Evolutionary conservation across 495 filamentous ascomycete genomes (phyloP).

Genomic region (Xylaria telfairii): DNA sequence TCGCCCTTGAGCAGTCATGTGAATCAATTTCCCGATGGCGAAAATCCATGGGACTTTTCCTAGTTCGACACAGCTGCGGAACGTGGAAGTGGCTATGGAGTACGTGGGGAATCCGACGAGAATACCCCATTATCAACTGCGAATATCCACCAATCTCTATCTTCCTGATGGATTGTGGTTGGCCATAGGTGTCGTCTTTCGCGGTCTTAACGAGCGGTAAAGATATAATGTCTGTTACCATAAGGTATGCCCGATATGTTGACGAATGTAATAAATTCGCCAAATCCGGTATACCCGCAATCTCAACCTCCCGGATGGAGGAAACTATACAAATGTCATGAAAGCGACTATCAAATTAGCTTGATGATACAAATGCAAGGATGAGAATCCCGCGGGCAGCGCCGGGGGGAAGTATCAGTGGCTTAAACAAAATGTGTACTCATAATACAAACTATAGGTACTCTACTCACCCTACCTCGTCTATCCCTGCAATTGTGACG

Average conservation of each 20-base stretch:
- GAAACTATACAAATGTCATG: neutral
- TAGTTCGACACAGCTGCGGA: conserved; percentile 19
- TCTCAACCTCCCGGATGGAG: neutral
- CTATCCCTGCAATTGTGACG: neutral
- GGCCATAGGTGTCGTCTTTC: neutral
- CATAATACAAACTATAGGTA: neutral
- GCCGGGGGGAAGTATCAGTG: neutral
- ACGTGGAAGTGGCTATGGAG: neutral
- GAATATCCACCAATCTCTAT: neutral
- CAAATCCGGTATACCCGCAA: conserved; percentile 1
- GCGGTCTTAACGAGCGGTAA: neutral
- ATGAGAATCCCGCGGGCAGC: neutral
- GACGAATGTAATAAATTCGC: conserved; percentile 5
- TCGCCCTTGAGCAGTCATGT: conserved; percentile 10
- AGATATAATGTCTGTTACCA: neutral
- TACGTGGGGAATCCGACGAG: neutral
- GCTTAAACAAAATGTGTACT: neutral
- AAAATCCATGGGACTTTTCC: conserved; percentile 14
- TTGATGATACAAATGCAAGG: neutral
- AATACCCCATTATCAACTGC: conserved; percentile 1
- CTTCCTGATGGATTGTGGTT: neutral
- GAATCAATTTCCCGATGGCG: conserved; percentile 4
- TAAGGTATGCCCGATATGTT: neutral
- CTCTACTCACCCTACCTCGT: neutral
- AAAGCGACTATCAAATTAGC: neutral